Conservation (phyloP, 306 rosid genomes). For the Pachyrhizus erosus region DNA sequence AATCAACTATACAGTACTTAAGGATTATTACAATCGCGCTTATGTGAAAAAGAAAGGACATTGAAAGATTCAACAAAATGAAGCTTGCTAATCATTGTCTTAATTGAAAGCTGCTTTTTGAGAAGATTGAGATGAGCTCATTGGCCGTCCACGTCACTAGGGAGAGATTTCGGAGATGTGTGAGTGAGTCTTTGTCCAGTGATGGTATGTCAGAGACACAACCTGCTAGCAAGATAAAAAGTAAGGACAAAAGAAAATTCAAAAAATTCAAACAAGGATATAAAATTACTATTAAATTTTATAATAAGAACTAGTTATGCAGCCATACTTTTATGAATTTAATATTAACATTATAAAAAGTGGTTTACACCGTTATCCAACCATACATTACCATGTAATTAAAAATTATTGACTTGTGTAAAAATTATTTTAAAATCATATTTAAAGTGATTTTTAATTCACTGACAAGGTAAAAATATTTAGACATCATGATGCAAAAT, state of each 20-base stretch:
- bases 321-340: not conserved
- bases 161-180: slow-evolving; percentile 68
- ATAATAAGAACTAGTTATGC: slow-evolving; percentile 12
- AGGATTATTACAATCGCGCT: slow-evolving; percentile 16
- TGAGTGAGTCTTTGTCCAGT: slow-evolving; percentile 53
- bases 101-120: slow-evolving; percentile 35
- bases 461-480: not conserved
- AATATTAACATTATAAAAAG: not conserved
- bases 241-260: slow-evolving; percentile 12
- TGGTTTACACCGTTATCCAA: not conserved
- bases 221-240: slow-evolving; percentile 45
- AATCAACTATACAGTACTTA: slow-evolving; percentile 38
- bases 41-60: slow-evolving; percentile 8
- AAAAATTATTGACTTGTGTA: not conserved
- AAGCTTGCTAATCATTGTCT: slow-evolving; percentile 16
- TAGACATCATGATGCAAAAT: not conserved
- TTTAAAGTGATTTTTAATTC: no score
- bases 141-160: slow-evolving; percentile 88
- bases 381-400: not conserved
- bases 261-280: not conserved
- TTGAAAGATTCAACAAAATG: not conserved
- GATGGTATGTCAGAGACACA: slow-evolving; percentile 43
- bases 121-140: slow-evolving; percentile 61
- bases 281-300: not conserved
- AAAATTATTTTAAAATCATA: not conserved